Percentiles rank a stretch among this genome's conserved stretches.
These are phyloP conservation scores for Termitomyces sp. DNA, from an alignment of 768 basidiomycete species.

Conservation along the genomic window DNA sequence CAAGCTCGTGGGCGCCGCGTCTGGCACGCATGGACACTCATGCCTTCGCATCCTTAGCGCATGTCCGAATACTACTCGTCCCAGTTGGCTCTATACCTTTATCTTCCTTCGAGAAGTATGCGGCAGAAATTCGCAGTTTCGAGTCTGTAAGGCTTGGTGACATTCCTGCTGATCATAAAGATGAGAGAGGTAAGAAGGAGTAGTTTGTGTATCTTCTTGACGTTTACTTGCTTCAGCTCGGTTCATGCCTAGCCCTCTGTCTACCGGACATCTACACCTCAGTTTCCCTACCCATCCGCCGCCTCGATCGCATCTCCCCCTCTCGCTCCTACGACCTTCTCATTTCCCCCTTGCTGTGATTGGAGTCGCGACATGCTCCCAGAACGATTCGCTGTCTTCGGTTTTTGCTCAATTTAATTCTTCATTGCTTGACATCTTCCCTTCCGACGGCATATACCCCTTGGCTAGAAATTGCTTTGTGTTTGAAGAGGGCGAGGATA, in stretches of 20 bases:
- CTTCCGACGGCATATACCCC: slow-evolving; percentile 63
- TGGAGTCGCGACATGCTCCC: slow-evolving; percentile 72
- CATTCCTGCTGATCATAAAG: slow-evolving; percentile 74
- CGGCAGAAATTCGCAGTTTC: slow-evolving; percentile 67
- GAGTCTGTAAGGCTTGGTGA: slow-evolving; percentile 74
- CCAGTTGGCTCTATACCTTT: slow-evolving; percentile 77
- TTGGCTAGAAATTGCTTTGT: slow-evolving; percentile 80
- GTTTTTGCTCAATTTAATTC: slow-evolving; percentile 65
- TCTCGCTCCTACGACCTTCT: slow-evolving; percentile 73
- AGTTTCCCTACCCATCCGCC: slow-evolving; percentile 73
- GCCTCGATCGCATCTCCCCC: slow-evolving; percentile 56
- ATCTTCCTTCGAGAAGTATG: slow-evolving; percentile 68
- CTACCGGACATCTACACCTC: slow-evolving; percentile 79
- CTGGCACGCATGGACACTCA: slow-evolving; percentile 53
- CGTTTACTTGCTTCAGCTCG: slow-evolving; percentile 47
- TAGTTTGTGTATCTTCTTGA: neutral
- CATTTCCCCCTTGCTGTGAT: slow-evolving; percentile 86
- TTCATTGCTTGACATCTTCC: slow-evolving; percentile 59
- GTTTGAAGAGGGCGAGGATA: slow-evolving; percentile 70
- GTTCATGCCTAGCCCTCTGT: slow-evolving; percentile 74
- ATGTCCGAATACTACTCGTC: slow-evolving; percentile 78
- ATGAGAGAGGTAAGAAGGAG: slow-evolving; percentile 58
- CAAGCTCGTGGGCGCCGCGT: slow-evolving; percentile 5
- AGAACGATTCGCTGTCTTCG: slow-evolving; percentile 44
- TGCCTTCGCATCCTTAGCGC: slow-evolving; percentile 79